Evolutionary conservation across 495 filamentous ascomycete species (phyloP), one percentile per base, ranked within the genome.

Genomic region (Podospora sp.): DNA sequence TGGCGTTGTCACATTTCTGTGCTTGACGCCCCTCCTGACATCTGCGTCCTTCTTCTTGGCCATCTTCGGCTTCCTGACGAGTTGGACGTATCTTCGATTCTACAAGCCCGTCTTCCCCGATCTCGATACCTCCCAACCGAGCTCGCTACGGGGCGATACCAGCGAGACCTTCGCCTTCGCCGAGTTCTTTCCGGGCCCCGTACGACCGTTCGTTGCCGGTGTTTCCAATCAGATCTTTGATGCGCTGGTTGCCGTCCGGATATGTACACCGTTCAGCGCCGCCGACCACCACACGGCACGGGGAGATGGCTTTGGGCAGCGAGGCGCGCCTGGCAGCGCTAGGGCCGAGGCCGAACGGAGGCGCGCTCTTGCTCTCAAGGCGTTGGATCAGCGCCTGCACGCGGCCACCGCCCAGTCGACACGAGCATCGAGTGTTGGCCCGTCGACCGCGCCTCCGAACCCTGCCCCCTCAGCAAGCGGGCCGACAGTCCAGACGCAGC

Each of bases 41-140:
- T 86, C 88, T 74, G 92, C 92, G n/a, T 90, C 92, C 29, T 82
- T 94, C 51, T 80, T 96, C 60, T 85, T 97, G 60, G 85, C 93
- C 52, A 86, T 91, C 84, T 85, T 89, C 67, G 95, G 92, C 64
- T 90, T 98, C 76, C 76, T 97, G 64, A 87, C 89, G 12, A 92
- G 91, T 78, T 99, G 96, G 96, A 93, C 89, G 49, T 99, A 98
- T 76, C 89, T 99, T 7, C 92, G 95, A 49, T 99, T 98, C 84
- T 97, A 91, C 81, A 95, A 94, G 76, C 83, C 80, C 63, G 81
- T 85, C 49, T 86, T 88, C 76, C 82, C 89, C 68, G 82, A 88
- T 72, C 82, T 87, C 67, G 82, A 87, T 75, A 79, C 81, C 25
- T 83, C 85, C n/a, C 91, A 94, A 73, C 82, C 89, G 35, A 74